These are phyloP conservation scores for Teratosphaeria nubilosa DNA, from an alignment of 2,329 filamentous ascomycete genomes.

Conservation along the genomic window DNA sequence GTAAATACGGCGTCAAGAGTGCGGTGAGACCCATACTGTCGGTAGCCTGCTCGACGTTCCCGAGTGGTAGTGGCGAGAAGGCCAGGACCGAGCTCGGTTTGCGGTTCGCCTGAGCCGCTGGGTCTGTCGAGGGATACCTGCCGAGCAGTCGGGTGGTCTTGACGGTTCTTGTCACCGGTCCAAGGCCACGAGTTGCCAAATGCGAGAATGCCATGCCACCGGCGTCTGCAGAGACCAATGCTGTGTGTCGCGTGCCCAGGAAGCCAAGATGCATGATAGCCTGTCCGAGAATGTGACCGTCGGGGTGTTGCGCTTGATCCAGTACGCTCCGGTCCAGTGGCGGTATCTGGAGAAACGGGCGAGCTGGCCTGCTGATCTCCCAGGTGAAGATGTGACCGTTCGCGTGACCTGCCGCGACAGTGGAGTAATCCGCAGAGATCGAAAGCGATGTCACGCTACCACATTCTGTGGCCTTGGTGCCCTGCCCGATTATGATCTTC, in stretches of 20 bases:
- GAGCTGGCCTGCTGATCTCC: conserved; percentile 74
- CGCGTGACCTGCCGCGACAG: conserved; percentile 79
- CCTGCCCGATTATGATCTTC: conserved; percentile 85
- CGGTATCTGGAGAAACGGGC: conserved; percentile 80
- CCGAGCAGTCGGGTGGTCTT: conserved; percentile 87
- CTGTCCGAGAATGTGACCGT: conserved; percentile 72
- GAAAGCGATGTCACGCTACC: conserved; percentile 79
- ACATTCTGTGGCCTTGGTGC: conserved; percentile 88
- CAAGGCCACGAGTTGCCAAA: conserved; percentile 81
- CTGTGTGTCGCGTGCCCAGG: conserved; percentile 83
- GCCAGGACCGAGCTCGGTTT: conserved; percentile 93
- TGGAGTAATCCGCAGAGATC: conserved; percentile 87
- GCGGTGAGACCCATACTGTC: conserved; percentile 86
- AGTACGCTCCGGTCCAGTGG: conserved; percentile 56
- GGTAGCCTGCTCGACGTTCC: conserved; percentile 84
- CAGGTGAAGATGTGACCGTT: conserved; percentile 93
- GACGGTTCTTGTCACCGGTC: conserved; percentile 71
- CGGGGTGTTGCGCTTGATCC: conserved; percentile 53
- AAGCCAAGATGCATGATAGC: conserved; percentile 89
- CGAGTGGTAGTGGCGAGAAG: conserved; percentile 79
- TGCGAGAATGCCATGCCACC: conserved; percentile 97
- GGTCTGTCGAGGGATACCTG: conserved; percentile 66
- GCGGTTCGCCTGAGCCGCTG: conserved; percentile 53
- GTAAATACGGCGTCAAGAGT: conserved; percentile 86
- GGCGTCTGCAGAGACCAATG: conserved; percentile 88